Base-by-base conservation (phyloP, 768 basidiomycete genomes). In the Termitomyces sp. region DNA sequence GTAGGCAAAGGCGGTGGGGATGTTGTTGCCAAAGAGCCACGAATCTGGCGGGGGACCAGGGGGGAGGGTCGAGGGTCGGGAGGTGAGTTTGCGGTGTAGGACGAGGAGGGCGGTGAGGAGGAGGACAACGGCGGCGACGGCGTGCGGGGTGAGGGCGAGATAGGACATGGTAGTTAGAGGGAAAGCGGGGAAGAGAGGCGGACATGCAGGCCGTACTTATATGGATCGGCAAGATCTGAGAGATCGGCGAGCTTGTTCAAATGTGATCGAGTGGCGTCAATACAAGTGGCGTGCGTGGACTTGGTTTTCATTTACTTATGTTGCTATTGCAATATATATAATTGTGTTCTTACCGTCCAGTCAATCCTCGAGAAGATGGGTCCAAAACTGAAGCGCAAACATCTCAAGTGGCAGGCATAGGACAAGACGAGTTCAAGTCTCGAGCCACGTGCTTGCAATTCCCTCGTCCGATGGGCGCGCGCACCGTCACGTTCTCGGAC, bases 31-130 rank as follows among this genome's bases (percentile, higher is more conserved):
- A 14, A 76, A 70, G 5, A 79, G 51, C 67, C 60, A 61, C 2
- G 72, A 67, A 40, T 75, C 70, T 5, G 72, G 71, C 1, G 76
- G 71, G 5, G 79, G 79, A 3, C 77, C 74, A 0, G 79, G 79
- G 3, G 79, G 79, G 2, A 79, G 68, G 1, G 72, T 72, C 11
- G 65, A 56, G 1, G 67, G 63, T 6, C 58, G 56, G 14, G 63
- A 58, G 0, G 61, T 65, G 33, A 71, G 49, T 5, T 62, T 63
- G 32, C 66, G 68, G 58, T 66, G 68, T n/a, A 75, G 63, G 52
- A 70, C 62, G 14, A 63, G 64, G 26, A 74, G 50, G 43, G 72
- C 59, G 8, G 68, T 71, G 4, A 70, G 46, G 53, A 67, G 68
- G 18, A 77, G 67, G 8, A 66, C 55, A 33, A 71, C 33, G 20